phyloP scores from a whole-genome alignment of 2,329 filamentous ascomycete genomes.

The Penicillium janthinellum region DNA sequence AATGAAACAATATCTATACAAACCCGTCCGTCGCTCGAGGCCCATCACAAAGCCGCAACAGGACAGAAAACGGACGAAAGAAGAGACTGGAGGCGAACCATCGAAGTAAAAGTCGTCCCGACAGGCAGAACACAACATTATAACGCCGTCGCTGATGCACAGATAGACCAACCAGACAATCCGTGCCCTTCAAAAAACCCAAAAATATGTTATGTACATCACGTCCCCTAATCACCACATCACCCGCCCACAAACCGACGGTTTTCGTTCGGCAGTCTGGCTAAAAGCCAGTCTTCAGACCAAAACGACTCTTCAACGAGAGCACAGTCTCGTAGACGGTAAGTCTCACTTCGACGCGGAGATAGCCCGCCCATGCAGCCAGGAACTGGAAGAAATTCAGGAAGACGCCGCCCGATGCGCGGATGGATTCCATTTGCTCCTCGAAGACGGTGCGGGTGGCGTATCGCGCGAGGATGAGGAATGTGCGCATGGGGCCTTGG shows the following conservation, averaged over 20 bases:
- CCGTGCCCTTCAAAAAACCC: conserved; percentile 21
- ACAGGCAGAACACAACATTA: conserved; percentile 4
- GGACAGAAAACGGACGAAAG: not conserved
- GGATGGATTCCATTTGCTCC: conserved; percentile 57
- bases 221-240: not conserved
- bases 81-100: not conserved
- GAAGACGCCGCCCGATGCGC: conserved; percentile 52
- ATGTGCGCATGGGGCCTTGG: conserved; percentile 62
- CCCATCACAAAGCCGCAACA: not conserved
- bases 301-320: conserved; percentile 53
- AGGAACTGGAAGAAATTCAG: conserved; percentile 56
- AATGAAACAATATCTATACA: conserved; percentile 22
- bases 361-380: conserved; percentile 55
- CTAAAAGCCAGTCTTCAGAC: conserved; percentile 35
- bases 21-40: not conserved
- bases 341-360: conserved; percentile 60
- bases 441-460: conserved; percentile 64
- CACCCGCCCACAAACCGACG: not conserved
- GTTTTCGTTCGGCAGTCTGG: not conserved
- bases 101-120: not conserved
- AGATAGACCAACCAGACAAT: conserved; percentile 27
- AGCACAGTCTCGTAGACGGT: conserved; percentile 61
- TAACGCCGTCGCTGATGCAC: conserved; percentile 36
- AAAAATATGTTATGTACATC: conserved; percentile 17
- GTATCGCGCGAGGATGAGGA: conserved; percentile 66